Evolutionary conservation across 1,139 yeast genomes (phyloP).

Genomic region (Geotrichum klebahnii): DNA sequence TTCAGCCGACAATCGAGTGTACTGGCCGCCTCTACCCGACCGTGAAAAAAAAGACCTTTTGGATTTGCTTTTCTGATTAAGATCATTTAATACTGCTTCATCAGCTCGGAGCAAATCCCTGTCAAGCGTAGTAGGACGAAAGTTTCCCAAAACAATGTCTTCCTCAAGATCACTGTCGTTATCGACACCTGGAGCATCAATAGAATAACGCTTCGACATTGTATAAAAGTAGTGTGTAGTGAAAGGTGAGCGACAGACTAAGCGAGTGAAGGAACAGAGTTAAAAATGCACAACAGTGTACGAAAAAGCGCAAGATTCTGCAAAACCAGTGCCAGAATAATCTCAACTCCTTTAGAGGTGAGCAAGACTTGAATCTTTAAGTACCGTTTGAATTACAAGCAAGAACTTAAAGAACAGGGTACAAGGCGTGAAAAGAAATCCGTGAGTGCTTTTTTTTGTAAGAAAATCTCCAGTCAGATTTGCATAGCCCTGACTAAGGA

Average conservation of each 20-base stretch:
- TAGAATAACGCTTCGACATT: conserved; percentile 31
- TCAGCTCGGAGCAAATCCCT: conserved; percentile 33
- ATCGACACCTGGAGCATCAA: conserved; percentile 30
- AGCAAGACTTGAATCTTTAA: too few relatives aligned
- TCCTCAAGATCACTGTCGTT: conserved; percentile 30
- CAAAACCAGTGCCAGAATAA: too few relatives aligned
- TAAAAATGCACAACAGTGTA: too few relatives aligned
- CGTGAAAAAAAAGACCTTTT: conserved; percentile 13
- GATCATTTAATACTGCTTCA: conserved; percentile 31
- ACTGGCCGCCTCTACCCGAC: conserved; percentile 10
- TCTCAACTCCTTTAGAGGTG: too few relatives aligned
- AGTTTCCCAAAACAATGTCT: conserved; percentile 30
- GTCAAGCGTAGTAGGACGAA: conserved; percentile 30
- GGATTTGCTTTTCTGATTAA: conserved; percentile 21
- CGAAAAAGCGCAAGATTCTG: too few relatives aligned
- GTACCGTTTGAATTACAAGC: too few relatives aligned
- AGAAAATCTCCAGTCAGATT: too few relatives aligned
- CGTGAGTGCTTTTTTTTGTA: too few relatives aligned
- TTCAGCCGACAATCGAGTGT: conserved; percentile 18
- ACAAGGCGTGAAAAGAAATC: too few relatives aligned
- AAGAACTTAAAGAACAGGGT: too few relatives aligned
- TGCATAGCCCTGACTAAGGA: too few relatives aligned
- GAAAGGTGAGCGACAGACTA: neutral
- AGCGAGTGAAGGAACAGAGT: neutral
- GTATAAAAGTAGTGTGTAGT: neutral